Base-by-base conservation (phyloP, 140 eudicot species). In the Artemisia princeps region DNA sequence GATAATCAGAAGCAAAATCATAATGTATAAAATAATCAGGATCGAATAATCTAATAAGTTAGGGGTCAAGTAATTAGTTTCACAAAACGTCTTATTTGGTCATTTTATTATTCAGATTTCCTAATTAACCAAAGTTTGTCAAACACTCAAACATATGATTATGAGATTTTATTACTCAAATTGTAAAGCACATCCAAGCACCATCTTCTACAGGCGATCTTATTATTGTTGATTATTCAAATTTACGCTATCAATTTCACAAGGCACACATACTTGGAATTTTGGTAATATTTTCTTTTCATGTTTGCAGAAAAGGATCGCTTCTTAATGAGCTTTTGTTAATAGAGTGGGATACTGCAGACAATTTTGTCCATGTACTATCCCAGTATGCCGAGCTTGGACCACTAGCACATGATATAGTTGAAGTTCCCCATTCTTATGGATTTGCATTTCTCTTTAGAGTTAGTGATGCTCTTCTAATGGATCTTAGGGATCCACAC, bases 371-470 rank as follows among this genome's bases (percentile, higher is more conserved):
- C 64, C 74, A 78, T 62, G 84, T 85, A 52, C 58, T 92, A 11
- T 92, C 89, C 55, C 85, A 81, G 69, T 84, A 73, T 79, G 83
- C 76, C 5, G 98, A 92, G 72, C 79, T 72, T 53, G 96, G 98
- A 26, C 83, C 95, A 14, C 74, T 92, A 67, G 95, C 95, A 22
- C 86, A 81, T 78, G 81, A 78, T 62, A 73, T 92, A 44, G 81
- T 74, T 17, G 98, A 83, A 83, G 89, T 92, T 76, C 98, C 96
- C 52, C 70, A 78, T 66, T 85, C 89, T 80, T 80, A 72, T 80
- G 98, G 98, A 60, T 81, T 76, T 67, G 96, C 90, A 0, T 78
- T 92, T 69, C 79, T 92, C 57, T 88, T 88, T 58, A 83, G 98
- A 77, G 85, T 83, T 50, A 86, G 96, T 65, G 98, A 92, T 78